phyloP scores from a whole-genome alignment of 805 yeast species.

The Scheffersomyces ergatensis region DNA sequence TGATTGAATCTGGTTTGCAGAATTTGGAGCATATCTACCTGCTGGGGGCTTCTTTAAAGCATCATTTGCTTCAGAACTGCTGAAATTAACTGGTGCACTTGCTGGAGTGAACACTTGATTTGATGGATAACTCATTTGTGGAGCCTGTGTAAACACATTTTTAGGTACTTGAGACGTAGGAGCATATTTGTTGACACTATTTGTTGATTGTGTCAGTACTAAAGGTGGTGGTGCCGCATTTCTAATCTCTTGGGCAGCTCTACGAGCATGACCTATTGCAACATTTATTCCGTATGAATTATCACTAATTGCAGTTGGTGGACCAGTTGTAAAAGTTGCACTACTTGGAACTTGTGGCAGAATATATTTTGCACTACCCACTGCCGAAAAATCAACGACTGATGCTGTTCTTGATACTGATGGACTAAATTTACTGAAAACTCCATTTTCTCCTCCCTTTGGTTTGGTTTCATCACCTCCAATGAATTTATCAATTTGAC shows the following conservation, averaged over 20 bases:
- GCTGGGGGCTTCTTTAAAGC: not conserved
- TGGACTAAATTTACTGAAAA: slow-evolving; percentile 72
- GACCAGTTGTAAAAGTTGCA: not conserved
- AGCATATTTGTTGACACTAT: not conserved
- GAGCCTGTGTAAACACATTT: not conserved
- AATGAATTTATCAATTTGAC: slow-evolving; percentile 82
- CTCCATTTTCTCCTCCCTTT: slow-evolving; percentile 46
- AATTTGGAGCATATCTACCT: not conserved
- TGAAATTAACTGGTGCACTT: not conserved
- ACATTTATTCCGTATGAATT: not conserved
- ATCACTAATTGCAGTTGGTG: not conserved
- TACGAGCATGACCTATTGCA: not conserved
- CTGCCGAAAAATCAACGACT: slow-evolving; percentile 31
- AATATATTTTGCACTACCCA: slow-evolving; percentile 3
- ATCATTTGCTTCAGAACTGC: too few relatives aligned
- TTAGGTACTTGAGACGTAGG: not conserved
- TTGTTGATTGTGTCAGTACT: not conserved
- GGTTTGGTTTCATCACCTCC: slow-evolving; percentile 66
- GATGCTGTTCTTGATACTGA: slow-evolving; percentile 56
- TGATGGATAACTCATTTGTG: not conserved
- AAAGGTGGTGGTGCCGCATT: not conserved
- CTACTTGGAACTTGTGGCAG: slow-evolving; percentile 4
- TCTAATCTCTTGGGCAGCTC: not conserved
- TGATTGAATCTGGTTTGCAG: not conserved
- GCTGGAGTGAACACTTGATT: not conserved